Percentiles rank a stretch among this genome's conserved stretches.
Conservation (phyloP, 2,329 filamentous ascomycete species). For the Lachnellula arida region DNA sequence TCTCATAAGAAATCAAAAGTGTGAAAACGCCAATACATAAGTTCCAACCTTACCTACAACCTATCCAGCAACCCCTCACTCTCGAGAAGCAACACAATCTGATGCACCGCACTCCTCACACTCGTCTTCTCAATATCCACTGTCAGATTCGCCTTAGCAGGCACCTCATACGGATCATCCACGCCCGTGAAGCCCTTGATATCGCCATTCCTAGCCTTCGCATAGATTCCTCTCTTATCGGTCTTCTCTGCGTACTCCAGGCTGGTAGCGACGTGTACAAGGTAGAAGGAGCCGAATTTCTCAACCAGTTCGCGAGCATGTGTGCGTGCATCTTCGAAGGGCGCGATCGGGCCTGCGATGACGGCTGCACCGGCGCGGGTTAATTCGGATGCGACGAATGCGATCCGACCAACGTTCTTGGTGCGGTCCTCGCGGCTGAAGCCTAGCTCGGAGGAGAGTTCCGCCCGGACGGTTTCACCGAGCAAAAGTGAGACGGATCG, state of each 20-base stretch:
- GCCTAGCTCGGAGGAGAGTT: slow-evolving; percentile 91
- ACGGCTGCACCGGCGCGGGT: slow-evolving; percentile 90
- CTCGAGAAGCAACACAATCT: slow-evolving; percentile 92
- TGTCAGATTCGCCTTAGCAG: slow-evolving; percentile 73
- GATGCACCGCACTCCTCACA: slow-evolving; percentile 90
- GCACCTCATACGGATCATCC: slow-evolving; percentile 91
- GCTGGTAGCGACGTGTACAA: slow-evolving; percentile 89
- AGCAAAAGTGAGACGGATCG: slow-evolving; percentile 91
- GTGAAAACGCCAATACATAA: too few species aligned
- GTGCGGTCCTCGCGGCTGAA: slow-evolving; percentile 91
- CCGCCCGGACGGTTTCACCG: slow-evolving; percentile 89
- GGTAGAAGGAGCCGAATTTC: slow-evolving; percentile 87
- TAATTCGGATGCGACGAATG: slow-evolving; percentile 92
- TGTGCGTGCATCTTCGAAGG: slow-evolving; percentile 73
- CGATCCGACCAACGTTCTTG: slow-evolving; percentile 92
- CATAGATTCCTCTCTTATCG: slow-evolving; percentile 88
- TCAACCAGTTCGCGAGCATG: slow-evolving; percentile 80
- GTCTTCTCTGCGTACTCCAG: slow-evolving; percentile 93
- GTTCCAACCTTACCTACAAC: slow-evolving; percentile 16
- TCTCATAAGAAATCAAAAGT: too few species aligned
- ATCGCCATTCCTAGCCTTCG: slow-evolving; percentile 75
- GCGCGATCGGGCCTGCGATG: slow-evolving; percentile 93
- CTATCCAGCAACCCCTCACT: slow-evolving; percentile 81
- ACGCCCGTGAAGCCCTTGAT: slow-evolving; percentile 99
- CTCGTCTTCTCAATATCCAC: slow-evolving; percentile 84